Evolutionary conservation across 805 yeast genomes (phyloP), one percentile per base, ranked within the genome.

Genomic region (Yamadazyma paraphyllophila): DNA sequence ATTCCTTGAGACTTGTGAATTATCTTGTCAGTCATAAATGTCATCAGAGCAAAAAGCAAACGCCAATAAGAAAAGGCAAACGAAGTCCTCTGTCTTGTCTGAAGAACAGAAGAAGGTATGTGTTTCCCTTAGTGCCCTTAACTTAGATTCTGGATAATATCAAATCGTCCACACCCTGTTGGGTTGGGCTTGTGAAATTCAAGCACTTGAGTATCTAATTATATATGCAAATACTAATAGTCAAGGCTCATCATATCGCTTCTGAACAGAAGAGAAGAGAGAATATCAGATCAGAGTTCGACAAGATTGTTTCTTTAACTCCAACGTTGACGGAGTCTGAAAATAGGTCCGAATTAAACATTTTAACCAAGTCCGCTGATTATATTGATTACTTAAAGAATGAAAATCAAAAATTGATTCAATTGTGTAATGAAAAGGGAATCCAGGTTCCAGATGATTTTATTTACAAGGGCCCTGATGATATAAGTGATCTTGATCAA

Each of bases 211-310:
- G 24, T 20, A 6, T 20, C 6, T 20, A 53, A 55, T 54, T 8
- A 27, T n/a, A 39, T 37, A 12, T 26, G 24, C 24, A 20, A 15
- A 31, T 38, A 82, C 40, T 37, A 37, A 37, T 20, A 14, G 16
- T 11, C 11, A 36, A 83, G 81, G 83, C 83, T 4, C 87, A 84
- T 53, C 96, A 87, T 57, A 85, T 88, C 7, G 87, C 87, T 4
- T 83, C 91, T 0, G 98, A 91, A 60, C 91, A 89, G 61, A 86
- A 85, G 58, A 73, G 98, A 56, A 73, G 98, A 50, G 88, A 83
- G 52, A 88, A 91, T 35, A 88, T 92, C 16, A 71, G 97, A 37
- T 78, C 82, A 8, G 91, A 89, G 8, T 91, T 88, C 58, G 95
- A 87, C 55, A 77, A 76, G 45, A 71, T 91, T 16, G 91, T 90